phyloP scores from a whole-genome alignment of 2,329 filamentous ascomycete species.

The Xylariaceae sp. region DNA sequence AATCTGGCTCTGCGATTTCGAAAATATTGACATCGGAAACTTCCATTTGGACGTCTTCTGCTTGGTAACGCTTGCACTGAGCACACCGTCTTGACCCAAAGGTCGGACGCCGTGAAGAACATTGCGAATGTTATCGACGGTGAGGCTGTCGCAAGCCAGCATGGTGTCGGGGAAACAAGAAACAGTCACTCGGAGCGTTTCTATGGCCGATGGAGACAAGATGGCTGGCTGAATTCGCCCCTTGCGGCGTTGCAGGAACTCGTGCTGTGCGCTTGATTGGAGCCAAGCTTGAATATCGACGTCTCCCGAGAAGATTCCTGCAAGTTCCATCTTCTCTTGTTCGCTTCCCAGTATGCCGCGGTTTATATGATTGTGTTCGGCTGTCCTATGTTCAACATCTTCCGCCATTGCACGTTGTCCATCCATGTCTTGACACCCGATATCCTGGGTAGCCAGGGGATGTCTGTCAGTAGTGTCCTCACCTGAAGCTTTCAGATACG shows the following conservation, averaged over 20 bases:
- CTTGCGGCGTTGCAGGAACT: constrained; percentile 18
- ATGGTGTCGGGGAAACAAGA: constrained; percentile 58
- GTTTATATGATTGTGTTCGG: too few species aligned
- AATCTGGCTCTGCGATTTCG: background rate
- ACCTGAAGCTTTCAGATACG: too few species aligned
- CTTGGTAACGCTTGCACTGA: constrained; percentile 12
- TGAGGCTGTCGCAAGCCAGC: constrained; percentile 51
- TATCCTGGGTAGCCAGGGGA: too few species aligned
- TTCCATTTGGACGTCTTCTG: background rate
- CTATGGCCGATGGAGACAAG: constrained; percentile 50
- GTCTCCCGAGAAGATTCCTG: constrained; percentile 3
- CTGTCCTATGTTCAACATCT: too few species aligned
- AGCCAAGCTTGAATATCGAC: constrained; percentile 24
- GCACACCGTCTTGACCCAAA: constrained; percentile 16
- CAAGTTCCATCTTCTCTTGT: too few species aligned
- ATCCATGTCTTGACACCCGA: too few species aligned
- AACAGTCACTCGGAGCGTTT: constrained; percentile 51
- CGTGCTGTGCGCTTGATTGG: constrained; percentile 16
- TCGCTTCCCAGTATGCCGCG: too few species aligned
- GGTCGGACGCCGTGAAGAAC: constrained; percentile 47
- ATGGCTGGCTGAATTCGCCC: constrained; percentile 39
- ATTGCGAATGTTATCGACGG: constrained; percentile 54
- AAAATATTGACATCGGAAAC: background rate
- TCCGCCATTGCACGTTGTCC: too few species aligned
- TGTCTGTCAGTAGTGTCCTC: too few species aligned